Evolutionary conservation across 805 yeast species (phyloP).

Genomic region (Cyberlindnera misumaiensis): DNA sequence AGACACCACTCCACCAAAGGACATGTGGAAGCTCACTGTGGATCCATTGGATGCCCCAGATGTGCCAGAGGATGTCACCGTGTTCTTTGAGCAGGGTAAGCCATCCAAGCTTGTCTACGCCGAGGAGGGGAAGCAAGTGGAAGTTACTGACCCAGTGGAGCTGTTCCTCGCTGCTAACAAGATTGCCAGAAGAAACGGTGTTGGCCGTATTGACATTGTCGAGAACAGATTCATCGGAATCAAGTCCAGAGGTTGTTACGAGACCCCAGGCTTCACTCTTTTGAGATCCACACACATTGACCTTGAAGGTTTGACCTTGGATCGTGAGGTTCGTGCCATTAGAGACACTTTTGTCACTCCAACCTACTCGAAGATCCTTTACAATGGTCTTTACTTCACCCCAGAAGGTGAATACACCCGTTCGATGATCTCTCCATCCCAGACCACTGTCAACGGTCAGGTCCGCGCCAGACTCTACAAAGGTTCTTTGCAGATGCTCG

Average conservation of each 20-base stretch:
- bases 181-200: constrained; percentile 98
- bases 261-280: constrained; percentile 95
- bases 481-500: constrained; percentile 78
- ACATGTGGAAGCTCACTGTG: constrained; percentile 98
- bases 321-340: constrained; percentile 94
- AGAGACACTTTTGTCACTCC: constrained; percentile 96
- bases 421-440: constrained; percentile 91
- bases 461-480: constrained; percentile 93
- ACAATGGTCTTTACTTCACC: constrained; percentile 96
- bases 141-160: constrained; percentile 83
- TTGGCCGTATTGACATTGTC: constrained; percentile 98
- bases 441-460: constrained; percentile 89
- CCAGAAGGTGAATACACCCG: constrained; percentile 98
- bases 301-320: constrained; percentile 93
- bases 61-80: constrained; percentile 80
- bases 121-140: constrained; percentile 47
- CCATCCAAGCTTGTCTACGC: constrained; percentile 74
- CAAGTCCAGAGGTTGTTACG: constrained; percentile 99
- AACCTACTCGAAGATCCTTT: constrained; percentile 79
- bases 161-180: constrained; percentile 89
- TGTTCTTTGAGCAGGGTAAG: constrained; percentile 78
- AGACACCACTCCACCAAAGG: constrained; percentile 97
- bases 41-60: constrained; percentile 96
- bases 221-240: constrained; percentile 98
- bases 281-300: constrained; percentile 94